Evolutionary conservation across 768 basidiomycete species (phyloP).

Genomic region (Lyophyllum semitale): DNA sequence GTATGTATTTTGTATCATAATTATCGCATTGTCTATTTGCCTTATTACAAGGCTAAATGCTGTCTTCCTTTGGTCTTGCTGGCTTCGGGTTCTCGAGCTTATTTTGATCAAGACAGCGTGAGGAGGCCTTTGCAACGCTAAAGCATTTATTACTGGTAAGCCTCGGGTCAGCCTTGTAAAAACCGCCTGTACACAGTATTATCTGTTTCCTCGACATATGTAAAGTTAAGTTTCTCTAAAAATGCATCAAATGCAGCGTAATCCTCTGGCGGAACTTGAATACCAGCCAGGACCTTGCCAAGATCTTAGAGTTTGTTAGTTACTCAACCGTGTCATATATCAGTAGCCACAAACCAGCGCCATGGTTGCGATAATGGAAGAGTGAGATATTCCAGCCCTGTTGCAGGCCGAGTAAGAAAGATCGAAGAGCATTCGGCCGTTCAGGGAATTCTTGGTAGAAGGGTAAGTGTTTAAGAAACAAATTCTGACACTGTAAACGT

Average conservation of each 20-base stretch:
- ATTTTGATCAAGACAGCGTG: too few relatives aligned
- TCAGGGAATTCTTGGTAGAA: conserved; percentile 85
- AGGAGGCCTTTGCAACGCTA: neutral
- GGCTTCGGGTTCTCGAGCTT: too few relatives aligned
- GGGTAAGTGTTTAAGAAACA: conserved; percentile 2
- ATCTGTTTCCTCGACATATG: conserved; percentile 90
- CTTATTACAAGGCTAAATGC: too few relatives aligned
- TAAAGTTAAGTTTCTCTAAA: conserved; percentile 78
- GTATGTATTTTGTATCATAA: conserved; percentile 1
- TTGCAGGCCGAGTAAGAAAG: conserved; percentile 83
- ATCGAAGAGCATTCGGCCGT: conserved; percentile 85
- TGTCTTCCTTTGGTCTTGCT: too few relatives aligned
- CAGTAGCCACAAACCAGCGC: conserved; percentile 69
- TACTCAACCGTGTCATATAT: neutral
- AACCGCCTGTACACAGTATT: conserved; percentile 84
- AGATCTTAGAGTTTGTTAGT: conserved; percentile 56
- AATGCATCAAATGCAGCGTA: conserved; percentile 71
- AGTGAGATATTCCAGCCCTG: conserved; percentile 92
- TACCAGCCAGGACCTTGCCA: conserved; percentile 89
- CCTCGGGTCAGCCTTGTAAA: conserved; percentile 39
- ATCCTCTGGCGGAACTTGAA: conserved; percentile 83
- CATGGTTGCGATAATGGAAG: conserved; percentile 98
- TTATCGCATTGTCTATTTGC: neutral
- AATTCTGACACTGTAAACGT: conserved; percentile 28
- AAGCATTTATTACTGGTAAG: neutral